Percentiles rank a stretch among this genome's conserved stretches.
Conservation (phyloP, 305 asterid species). For the Fraxinus xanthoxyloides region DNA sequence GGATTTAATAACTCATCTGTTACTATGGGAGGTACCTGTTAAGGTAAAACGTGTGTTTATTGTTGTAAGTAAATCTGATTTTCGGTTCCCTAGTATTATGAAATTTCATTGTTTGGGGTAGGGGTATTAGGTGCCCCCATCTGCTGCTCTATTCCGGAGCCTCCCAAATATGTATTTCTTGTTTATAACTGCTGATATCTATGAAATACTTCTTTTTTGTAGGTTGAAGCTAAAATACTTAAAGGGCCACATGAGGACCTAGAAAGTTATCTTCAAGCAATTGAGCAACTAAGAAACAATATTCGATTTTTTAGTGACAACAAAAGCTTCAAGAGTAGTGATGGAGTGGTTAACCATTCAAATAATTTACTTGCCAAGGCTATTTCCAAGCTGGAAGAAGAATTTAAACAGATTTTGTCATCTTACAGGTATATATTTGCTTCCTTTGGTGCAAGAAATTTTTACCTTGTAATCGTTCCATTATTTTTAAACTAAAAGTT, state of each 20-base stretch:
- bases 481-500: constrained; percentile 7
- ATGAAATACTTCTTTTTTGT: constrained; percentile 16
- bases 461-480: not conserved
- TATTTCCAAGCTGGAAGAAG: constrained; percentile 96
- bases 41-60: not conserved
- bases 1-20: not conserved
- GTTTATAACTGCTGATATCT: constrained; percentile 12
- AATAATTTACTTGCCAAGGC: constrained; percentile 86
- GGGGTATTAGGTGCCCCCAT: not conserved
- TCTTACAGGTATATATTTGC: constrained; percentile 64
- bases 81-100: not conserved
- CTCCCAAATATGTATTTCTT: constrained; percentile 13
- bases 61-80: not conserved
- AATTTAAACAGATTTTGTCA: constrained; percentile 73
- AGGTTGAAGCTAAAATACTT: constrained; percentile 98
- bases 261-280: constrained; percentile 91
- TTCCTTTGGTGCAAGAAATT: constrained; percentile 15
- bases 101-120: not conserved
- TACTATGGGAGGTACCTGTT: not conserved
- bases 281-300: constrained; percentile 81
- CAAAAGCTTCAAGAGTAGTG: constrained; percentile 93
- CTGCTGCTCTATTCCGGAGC: constrained; percentile 3
- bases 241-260: constrained; percentile 98
- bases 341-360: constrained; percentile 83
- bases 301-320: constrained; percentile 80